Evolutionary conservation across 352 stramenopile species (phyloP).

Genomic region (Bremia lactucae): DNA sequence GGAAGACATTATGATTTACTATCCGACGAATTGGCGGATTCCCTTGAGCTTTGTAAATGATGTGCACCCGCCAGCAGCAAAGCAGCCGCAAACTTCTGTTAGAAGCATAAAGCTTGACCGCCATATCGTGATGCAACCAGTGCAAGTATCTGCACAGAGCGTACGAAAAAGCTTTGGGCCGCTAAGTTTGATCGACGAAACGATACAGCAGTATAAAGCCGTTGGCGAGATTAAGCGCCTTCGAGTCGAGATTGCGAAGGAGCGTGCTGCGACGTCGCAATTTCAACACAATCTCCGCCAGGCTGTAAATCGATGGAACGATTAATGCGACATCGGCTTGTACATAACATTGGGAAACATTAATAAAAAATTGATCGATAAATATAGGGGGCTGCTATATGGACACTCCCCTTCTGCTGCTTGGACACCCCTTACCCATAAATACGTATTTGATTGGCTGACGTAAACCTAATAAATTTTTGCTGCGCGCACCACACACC

Average conservation of each 20-base stretch:
- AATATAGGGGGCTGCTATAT: too few relatives aligned
- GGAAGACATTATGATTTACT: slow-evolving; percentile 34
- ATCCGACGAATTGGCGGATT: slow-evolving; percentile 20
- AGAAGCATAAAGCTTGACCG: slow-evolving; percentile 2
- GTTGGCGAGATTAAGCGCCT: slow-evolving; percentile 34
- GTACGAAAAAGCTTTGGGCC: slow-evolving; percentile 31
- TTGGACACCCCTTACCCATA: too few relatives aligned
- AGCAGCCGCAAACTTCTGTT: background rate
- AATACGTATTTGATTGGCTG: too few relatives aligned
- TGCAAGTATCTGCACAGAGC: slow-evolving; percentile 24
- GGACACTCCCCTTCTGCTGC: too few relatives aligned
- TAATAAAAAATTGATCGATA: too few relatives aligned
- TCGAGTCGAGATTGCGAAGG: slow-evolving; percentile 40
- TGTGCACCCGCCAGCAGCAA: background rate
- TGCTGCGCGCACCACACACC: too few relatives aligned
- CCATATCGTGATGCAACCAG: slow-evolving; percentile 4
- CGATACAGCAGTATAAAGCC: slow-evolving; percentile 16
- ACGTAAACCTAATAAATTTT: too few relatives aligned
- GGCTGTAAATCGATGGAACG: slow-evolving; percentile 39
- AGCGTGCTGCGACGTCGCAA: slow-evolving; percentile 29
- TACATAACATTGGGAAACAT: too few relatives aligned
- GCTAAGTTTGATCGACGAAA: slow-evolving; percentile 2
- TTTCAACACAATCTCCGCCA: slow-evolving; percentile 55
- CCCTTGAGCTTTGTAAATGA: slow-evolving; percentile 9
- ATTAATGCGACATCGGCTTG: too few relatives aligned